Conservation (phyloP, 2,329 filamentous ascomycete species). For the Diplodia sapinea region DNA sequence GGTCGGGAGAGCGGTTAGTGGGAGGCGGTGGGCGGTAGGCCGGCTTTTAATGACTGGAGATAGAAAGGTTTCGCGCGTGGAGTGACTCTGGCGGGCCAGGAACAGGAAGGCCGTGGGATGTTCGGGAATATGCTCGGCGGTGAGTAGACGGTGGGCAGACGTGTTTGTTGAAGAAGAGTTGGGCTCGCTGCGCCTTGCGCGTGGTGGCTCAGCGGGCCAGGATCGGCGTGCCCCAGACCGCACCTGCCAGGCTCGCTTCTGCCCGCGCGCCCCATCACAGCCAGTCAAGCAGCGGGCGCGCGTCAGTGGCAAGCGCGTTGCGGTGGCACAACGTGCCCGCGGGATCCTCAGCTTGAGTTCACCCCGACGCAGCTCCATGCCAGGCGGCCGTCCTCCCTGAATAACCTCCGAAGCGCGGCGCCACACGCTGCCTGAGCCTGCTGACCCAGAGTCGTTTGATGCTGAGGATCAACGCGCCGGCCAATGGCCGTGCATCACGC, state of each 20-base stretch:
- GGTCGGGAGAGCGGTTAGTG: neutral
- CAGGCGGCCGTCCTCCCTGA: neutral
- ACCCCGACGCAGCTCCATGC: neutral
- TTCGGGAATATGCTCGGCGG: constrained; percentile 1
- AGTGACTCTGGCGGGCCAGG: constrained; percentile 11
- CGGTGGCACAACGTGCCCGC: constrained; percentile 1
- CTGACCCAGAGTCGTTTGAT: constrained; percentile 17
- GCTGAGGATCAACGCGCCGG: constrained; percentile 3
- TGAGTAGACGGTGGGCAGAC: constrained; percentile 13
- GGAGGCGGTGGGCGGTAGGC: constrained; percentile 12
- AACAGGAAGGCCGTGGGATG: constrained; percentile 4
- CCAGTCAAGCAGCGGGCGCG: neutral
- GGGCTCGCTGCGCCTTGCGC: constrained; percentile 19
- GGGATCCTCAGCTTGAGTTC: neutral
- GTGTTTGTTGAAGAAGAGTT: neutral
- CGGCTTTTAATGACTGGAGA: neutral
- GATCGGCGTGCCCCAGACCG: constrained; percentile 5
- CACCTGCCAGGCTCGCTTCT: constrained; percentile 8
- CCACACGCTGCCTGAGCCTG: constrained; percentile 23
- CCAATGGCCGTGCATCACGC: constrained; percentile 26
- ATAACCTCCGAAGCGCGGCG: constrained; percentile 9
- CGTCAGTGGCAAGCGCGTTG: neutral
- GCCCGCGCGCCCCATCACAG: neutral
- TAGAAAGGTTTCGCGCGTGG: neutral
- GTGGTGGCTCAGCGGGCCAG: constrained; percentile 8